phyloP scores from a whole-genome alignment of 805 yeast species.

The Kodamaea neixiangensis region DNA sequence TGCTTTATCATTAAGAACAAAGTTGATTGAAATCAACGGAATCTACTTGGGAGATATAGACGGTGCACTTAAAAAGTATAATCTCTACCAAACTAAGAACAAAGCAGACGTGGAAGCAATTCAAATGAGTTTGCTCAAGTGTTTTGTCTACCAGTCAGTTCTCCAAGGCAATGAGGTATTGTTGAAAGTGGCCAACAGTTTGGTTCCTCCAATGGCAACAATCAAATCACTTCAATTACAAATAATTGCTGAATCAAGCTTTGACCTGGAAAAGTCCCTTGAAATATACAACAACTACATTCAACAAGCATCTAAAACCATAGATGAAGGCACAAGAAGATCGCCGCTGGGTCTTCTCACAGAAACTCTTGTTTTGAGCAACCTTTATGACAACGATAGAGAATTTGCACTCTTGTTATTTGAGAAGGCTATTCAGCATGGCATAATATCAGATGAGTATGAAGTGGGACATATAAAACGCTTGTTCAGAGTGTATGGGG shows the following conservation, averaged over 20 bases:
- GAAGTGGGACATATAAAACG: constrained; percentile 45
- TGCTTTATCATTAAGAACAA: constrained; percentile 31
- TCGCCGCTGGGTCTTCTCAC: constrained; percentile 48
- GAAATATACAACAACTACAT: constrained; percentile 50
- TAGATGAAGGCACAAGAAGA: constrained; percentile 28
- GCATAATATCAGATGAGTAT: constrained; percentile 36
- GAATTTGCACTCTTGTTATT: constrained; percentile 54
- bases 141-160: constrained; percentile 43
- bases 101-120: constrained; percentile 42
- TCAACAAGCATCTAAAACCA: constrained; percentile 30
- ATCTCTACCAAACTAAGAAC: constrained; percentile 39
- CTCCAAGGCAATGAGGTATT: constrained; percentile 27
- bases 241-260: constrained; percentile 43
- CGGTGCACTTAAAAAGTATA: constrained; percentile 37
- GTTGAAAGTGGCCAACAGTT: constrained; percentile 41
- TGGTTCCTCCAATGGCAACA: constrained; percentile 29
- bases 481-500: constrained; percentile 51
- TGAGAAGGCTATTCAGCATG: constrained; percentile 47
- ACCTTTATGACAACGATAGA: constrained; percentile 47
- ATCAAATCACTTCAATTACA: constrained; percentile 39
- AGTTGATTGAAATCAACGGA: constrained; percentile 35
- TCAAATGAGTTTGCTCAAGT: constrained; percentile 42
- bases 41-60: constrained; percentile 24
- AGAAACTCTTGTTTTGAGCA: constrained; percentile 48
- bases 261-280: constrained; percentile 41